phyloP scores from a whole-genome alignment of 192 early-diverging fungal species.

The Cetraspora pellucida region DNA sequence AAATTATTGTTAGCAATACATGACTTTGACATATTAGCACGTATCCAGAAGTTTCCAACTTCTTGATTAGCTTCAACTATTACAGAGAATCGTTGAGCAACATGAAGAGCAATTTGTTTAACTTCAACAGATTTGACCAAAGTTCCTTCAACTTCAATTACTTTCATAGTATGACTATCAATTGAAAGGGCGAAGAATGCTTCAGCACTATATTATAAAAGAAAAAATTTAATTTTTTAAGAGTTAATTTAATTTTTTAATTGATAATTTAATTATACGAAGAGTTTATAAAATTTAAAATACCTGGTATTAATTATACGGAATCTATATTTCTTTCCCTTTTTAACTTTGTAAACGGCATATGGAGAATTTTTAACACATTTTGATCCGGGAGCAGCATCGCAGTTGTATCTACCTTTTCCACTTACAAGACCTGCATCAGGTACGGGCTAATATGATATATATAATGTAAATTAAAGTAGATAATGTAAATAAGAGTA shows the following conservation, averaged over 20 bases:
- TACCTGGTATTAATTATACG: too few species aligned
- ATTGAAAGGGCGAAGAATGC: conserved; percentile 41
- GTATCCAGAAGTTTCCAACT: conserved; percentile 41
- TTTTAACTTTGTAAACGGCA: not conserved
- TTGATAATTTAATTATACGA: not conserved
- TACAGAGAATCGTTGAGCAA: conserved; percentile 47
- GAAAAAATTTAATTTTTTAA: not conserved
- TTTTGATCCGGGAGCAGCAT: not conserved
- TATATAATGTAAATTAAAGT: not conserved
- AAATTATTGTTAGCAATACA: conserved; percentile 29
- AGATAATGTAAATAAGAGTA: too few species aligned
- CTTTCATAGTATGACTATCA: conserved; percentile 39
- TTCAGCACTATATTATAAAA: conserved; percentile 25
- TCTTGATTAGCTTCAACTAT: conserved; percentile 46
- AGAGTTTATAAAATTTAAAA: too few species aligned
- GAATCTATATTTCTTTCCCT: conserved; percentile 5
- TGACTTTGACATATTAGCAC: not conserved
- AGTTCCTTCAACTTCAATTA: conserved; percentile 46
- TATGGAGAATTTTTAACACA: not conserved
- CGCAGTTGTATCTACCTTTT: conserved; percentile 35
- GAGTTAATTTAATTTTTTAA: not conserved
- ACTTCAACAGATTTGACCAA: conserved; percentile 37
- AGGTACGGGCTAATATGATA: conserved; percentile 51
- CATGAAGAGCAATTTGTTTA: conserved; percentile 34
- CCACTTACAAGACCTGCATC: conserved; percentile 71